Percentiles rank a stretch among this genome's conserved stretches.
These are phyloP conservation scores for Phytopythium boreale DNA, from an alignment of 352 stramenopile genomes.

Conservation along the genomic window DNA sequence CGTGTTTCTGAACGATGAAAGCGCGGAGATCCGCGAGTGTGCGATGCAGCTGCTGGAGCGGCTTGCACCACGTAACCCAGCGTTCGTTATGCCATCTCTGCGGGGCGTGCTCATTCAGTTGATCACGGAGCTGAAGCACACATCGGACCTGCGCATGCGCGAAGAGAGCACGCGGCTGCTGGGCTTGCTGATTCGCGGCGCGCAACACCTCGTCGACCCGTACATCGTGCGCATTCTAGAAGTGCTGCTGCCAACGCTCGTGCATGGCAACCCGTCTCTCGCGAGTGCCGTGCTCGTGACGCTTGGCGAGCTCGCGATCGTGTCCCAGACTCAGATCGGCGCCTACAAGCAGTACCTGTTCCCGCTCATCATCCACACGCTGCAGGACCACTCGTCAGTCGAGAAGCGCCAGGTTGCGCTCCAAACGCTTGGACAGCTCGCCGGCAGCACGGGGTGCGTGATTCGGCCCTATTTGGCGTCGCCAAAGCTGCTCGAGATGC, in stretches of 20 bases:
- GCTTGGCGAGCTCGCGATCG: slow-evolving; percentile 90
- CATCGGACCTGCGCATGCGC: slow-evolving; percentile 78
- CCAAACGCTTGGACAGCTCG: slow-evolving; percentile 94
- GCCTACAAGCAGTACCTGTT: slow-evolving; percentile 95
- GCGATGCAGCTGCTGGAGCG: slow-evolving; percentile 93
- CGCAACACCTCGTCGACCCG: slow-evolving; percentile 86
- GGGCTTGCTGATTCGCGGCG: slow-evolving; percentile 72
- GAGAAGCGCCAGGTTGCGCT: slow-evolving; percentile 96
- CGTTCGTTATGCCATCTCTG: slow-evolving; percentile 94
- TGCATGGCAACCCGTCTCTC: slow-evolving; percentile 77
- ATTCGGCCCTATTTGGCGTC: slow-evolving; percentile 95
- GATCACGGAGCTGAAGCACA: slow-evolving; percentile 94
- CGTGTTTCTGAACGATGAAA: slow-evolving; percentile 94
- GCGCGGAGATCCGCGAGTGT: slow-evolving; percentile 82
- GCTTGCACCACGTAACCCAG: slow-evolving; percentile 93
- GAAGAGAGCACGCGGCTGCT: slow-evolving; percentile 90
- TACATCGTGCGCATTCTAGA: slow-evolving; percentile 77
- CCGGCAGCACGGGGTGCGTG: slow-evolving; percentile 91
- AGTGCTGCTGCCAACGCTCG: slow-evolving; percentile 85
- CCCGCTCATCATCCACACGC: slow-evolving; percentile 94
- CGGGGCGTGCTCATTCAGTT: slow-evolving; percentile 93
- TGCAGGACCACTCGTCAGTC: slow-evolving; percentile 95
- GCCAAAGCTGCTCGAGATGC: slow-evolving; percentile 92
- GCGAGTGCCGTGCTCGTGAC: slow-evolving; percentile 73
- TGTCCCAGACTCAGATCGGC: slow-evolving; percentile 88